A percentile compares a stretch with the other conserved stretches of the same genome.
These are phyloP conservation scores for Ustilago xerochloae DNA, from an alignment of 1,284 basidiomycete genomes.

Conservation along the genomic window DNA sequence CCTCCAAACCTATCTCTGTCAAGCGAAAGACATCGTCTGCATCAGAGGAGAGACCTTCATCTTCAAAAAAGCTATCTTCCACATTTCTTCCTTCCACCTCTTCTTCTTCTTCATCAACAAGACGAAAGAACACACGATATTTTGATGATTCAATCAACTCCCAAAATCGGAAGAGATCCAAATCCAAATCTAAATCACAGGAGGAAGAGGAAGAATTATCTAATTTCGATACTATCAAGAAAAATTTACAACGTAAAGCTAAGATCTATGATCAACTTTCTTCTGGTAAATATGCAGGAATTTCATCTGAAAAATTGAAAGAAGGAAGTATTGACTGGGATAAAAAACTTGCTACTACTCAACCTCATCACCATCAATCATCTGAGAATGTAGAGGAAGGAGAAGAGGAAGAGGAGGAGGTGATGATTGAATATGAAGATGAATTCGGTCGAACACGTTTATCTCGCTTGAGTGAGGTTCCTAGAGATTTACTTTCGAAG, in stretches of 20 bases:
- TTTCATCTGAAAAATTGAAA: slow-evolving; percentile 72
- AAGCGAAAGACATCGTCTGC: slow-evolving; percentile 16
- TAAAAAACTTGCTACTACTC: slow-evolving; percentile 70
- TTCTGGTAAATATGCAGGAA: slow-evolving; percentile 82
- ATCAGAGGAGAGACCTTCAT: not conserved
- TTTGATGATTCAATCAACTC: too few relatives aligned
- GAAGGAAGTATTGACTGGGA: slow-evolving; percentile 83
- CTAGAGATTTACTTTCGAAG: slow-evolving; percentile 73
- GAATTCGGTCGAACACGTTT: slow-evolving; percentile 83
- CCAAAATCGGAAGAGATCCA: not conserved
- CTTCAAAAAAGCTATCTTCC: slow-evolving; percentile 8
- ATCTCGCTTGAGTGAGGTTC: slow-evolving; percentile 79
- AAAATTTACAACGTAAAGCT: slow-evolving; percentile 80
- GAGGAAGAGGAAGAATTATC: not conserved
- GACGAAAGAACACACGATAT: too few relatives aligned
- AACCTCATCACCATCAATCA: slow-evolving; percentile 22
- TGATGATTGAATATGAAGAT: slow-evolving; percentile 83
- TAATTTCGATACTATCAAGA: slow-evolving; percentile 75
- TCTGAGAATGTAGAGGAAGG: slow-evolving; percentile 40
- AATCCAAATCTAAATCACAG: not conserved
- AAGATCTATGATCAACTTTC: slow-evolving; percentile 82
- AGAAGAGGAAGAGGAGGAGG: slow-evolving; percentile 72
- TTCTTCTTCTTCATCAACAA: not conserved
- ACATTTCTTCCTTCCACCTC: slow-evolving; percentile 8
- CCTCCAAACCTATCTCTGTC: not conserved